Conservation (phyloP, 306 rosid genomes). For the Benincasa hispida region DNA sequence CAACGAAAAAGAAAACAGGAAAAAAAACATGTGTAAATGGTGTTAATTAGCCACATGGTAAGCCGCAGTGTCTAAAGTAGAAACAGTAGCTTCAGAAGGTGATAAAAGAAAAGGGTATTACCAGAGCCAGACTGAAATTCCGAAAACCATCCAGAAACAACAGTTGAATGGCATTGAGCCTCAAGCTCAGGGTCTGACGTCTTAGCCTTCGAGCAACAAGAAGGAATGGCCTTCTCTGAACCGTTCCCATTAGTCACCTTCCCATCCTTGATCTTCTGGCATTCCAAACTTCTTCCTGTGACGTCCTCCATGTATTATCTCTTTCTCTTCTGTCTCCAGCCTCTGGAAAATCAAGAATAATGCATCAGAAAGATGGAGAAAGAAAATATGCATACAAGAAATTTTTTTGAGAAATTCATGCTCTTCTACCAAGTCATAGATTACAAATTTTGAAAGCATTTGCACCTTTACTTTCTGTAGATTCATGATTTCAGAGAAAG, state of each 20-base stretch:
- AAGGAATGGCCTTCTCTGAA: constrained; percentile 45
- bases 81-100: background rate
- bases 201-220: constrained; percentile 88
- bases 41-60: background rate
- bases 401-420: background rate
- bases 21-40: background rate
- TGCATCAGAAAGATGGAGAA: constrained; percentile 9
- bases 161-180: constrained; percentile 77
- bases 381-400: background rate
- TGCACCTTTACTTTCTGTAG: background rate
- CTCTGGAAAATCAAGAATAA: constrained; percentile 32
- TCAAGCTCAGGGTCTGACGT: constrained; percentile 66
- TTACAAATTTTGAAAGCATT: background rate
- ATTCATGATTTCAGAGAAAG: background rate
- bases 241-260: constrained; percentile 68
- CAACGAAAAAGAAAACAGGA: background rate
- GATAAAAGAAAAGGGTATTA: constrained; percentile 10
- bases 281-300: constrained; percentile 94
- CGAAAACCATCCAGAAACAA: constrained; percentile 99
- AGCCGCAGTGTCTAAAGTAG: background rate
- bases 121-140: constrained; percentile 70
- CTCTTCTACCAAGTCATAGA: background rate
- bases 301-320: constrained; percentile 67
- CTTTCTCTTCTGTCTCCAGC: constrained; percentile 81
- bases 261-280: constrained; percentile 99